phyloP scores from a whole-genome alignment of 2,329 filamentous ascomycete genomes.

The Pyricularia pennisetigena region DNA sequence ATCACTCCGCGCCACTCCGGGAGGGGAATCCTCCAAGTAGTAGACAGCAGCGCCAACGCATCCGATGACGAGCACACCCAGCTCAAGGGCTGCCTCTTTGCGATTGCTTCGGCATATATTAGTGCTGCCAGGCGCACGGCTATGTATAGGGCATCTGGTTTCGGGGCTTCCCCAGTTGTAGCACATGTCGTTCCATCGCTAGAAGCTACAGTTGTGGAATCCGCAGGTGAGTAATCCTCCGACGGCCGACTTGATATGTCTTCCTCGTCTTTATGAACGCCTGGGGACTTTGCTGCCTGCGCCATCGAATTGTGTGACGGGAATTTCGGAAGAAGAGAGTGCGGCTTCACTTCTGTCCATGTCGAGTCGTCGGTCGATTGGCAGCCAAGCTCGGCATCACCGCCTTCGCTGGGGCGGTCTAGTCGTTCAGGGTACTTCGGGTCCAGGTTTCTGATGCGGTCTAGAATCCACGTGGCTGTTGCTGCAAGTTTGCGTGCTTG shows the following conservation, averaged over 20 bases:
- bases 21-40: conserved; percentile 30
- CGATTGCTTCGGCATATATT: conserved; percentile 35
- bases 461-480: conserved; percentile 27
- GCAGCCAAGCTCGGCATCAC: not conserved
- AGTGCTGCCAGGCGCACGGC: conserved; percentile 33
- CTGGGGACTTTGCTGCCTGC: not conserved
- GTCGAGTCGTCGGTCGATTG: conserved; percentile 4
- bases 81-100: conserved; percentile 26
- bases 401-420: not conserved
- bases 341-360: conserved; percentile 8
- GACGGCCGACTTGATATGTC: not conserved
- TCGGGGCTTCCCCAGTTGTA: conserved; percentile 28
- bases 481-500: conserved; percentile 26
- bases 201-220: not conserved
- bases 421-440: conserved; percentile 11
- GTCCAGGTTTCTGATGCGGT: conserved; percentile 22
- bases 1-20: conserved; percentile 30
- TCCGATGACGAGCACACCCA: conserved; percentile 25
- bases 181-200: conserved; percentile 11
- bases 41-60: conserved; percentile 28
- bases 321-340: conserved; percentile 12
- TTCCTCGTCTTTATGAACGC: not conserved
- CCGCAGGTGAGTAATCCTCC: conserved; percentile 8
- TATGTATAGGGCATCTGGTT: conserved; percentile 34
- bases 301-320: conserved; percentile 8